phyloP scores from a whole-genome alignment of 768 basidiomycete genomes.

The Mycena pura region DNA sequence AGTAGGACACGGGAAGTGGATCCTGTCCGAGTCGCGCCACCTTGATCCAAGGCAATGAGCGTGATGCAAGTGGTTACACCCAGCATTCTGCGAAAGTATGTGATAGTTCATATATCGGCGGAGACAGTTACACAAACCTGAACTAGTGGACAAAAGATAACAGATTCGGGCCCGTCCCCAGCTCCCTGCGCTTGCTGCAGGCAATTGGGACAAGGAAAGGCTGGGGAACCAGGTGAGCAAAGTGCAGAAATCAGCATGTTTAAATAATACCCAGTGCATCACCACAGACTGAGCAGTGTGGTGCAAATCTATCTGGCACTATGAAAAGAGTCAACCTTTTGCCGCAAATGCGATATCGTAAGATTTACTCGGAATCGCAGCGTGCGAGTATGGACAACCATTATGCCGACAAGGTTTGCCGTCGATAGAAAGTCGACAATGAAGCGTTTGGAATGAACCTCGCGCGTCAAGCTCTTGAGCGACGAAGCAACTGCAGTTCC shows the following conservation, averaged over 20 bases:
- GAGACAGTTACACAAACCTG: too few species aligned
- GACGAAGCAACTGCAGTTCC: slow-evolving; percentile 31
- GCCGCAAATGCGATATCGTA: too few species aligned
- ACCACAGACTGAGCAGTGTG: slow-evolving; percentile 33
- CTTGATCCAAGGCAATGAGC: slow-evolving; percentile 36
- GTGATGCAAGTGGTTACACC: slow-evolving; percentile 36
- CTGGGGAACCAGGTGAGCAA: slow-evolving; percentile 14
- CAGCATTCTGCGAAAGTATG: slow-evolving; percentile 40
- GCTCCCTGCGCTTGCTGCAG: slow-evolving; percentile 11
- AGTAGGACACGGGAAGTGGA: slow-evolving; percentile 29
- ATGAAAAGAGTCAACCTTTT: too few species aligned
- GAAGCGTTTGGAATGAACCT: slow-evolving; percentile 31
- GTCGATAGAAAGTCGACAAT: slow-evolving; percentile 34
- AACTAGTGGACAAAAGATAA: slow-evolving; percentile 32
- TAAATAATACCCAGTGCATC: slow-evolving; percentile 31
- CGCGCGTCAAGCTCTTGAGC: slow-evolving; percentile 30
- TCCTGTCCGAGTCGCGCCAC: background rate
- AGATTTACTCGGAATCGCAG: slow-evolving; percentile 19
- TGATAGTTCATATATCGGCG: too few species aligned
- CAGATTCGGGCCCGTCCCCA: slow-evolving; percentile 15
- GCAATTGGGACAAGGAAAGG: slow-evolving; percentile 35
- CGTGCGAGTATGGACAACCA: slow-evolving; percentile 36
- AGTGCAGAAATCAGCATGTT: too few species aligned
- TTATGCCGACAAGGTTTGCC: slow-evolving; percentile 27
- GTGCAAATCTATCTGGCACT: too few species aligned